Evolutionary conservation across 2,329 filamentous ascomycete species (phyloP), one percentile per base, ranked within the genome.

Genomic region (Lachnellula hyalina): DNA sequence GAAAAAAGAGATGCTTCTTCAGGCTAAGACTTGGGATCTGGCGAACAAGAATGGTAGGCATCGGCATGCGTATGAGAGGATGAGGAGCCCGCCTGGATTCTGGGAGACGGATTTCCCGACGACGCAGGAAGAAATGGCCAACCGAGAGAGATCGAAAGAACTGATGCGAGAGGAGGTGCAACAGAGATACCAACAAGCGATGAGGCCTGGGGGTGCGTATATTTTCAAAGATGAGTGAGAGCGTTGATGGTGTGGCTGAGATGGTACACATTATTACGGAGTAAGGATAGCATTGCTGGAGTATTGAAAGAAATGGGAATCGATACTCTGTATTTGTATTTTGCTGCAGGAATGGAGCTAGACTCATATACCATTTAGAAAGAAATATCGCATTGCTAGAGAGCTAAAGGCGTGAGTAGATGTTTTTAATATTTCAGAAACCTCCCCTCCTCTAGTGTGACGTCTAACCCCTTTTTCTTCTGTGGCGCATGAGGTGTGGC

Each of bases 81-180:
- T 82, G 59, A 77, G 75, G 45, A 90, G 87, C 9, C 92, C 94
- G 12, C 90, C 90, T 1, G 92, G 91, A 0, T 97, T 90, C 68
- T 99, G 94, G 94, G 80, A 89, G 52, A 81, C 87, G 1, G 93
- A 96, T 63, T 96, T 99, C 68, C 92, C 93, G 1, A 84, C 76
- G 25, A 96, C 94, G 1, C 94, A 97, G 69, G 89, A 96, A 71
- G 72, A 85, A 28, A 75, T 82, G 62, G 74, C 77, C 51, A 83
- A 93, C 64, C 81, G 81, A 54, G 77, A 79, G 56, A 83, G 85
- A 66, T 87, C 87, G 0, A 77, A 76, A n/a, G 77, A 77, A 63
- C 73, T 82, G 56, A 85, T 88, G 67, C 79, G 78, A 61, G 75
- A 82, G 49, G 79, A 82, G 53, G 77, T 96, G 1, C 79, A 84